Conservation (phyloP, 2,329 filamentous ascomycete species). For the Didymella pomorum region DNA sequence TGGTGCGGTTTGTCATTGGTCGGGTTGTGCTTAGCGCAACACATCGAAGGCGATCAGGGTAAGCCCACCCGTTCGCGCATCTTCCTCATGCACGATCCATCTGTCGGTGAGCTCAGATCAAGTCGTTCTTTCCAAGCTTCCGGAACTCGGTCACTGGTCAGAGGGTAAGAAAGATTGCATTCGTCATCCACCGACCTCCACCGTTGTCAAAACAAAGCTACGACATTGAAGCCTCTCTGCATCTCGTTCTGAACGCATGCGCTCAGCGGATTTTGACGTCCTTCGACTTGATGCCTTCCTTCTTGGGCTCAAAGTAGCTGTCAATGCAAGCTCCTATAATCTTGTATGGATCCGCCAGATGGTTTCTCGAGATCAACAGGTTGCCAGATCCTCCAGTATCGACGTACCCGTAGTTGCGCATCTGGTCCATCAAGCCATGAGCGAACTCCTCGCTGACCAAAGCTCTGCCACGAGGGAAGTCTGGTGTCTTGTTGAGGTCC, state of each 20-base stretch:
- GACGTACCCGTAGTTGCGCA: conserved; percentile 26
- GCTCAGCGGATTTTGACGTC: background rate
- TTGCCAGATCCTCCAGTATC: conserved; percentile 20
- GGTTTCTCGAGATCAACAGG: conserved; percentile 20
- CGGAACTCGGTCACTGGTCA: no score
- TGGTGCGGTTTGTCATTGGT: conserved; percentile 1
- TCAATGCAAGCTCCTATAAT: conserved; percentile 2
- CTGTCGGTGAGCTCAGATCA: conserved; percentile 1
- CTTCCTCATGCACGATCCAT: conserved; percentile 5
- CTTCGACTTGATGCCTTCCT: background rate
- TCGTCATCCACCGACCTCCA: no score
- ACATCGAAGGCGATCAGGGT: conserved; percentile 3
- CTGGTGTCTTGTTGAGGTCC: background rate
- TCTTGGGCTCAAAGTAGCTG: background rate
- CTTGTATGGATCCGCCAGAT: background rate
- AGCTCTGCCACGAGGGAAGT: conserved; percentile 18
- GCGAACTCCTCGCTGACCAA: conserved; percentile 38
- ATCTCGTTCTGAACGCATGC: background rate
- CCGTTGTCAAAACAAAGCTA: no score
- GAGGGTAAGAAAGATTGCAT: no score
- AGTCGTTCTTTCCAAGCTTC: no score
- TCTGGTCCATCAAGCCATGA: conserved; percentile 26
- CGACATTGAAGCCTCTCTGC: no score
- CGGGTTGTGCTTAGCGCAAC: background rate
- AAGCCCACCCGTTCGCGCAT: conserved; percentile 18